A percentile compares a stretch with the other conserved stretches of the same genome.
Conservation (phyloP, 257 asterid genomes). For the Fraxinus americana region DNA sequence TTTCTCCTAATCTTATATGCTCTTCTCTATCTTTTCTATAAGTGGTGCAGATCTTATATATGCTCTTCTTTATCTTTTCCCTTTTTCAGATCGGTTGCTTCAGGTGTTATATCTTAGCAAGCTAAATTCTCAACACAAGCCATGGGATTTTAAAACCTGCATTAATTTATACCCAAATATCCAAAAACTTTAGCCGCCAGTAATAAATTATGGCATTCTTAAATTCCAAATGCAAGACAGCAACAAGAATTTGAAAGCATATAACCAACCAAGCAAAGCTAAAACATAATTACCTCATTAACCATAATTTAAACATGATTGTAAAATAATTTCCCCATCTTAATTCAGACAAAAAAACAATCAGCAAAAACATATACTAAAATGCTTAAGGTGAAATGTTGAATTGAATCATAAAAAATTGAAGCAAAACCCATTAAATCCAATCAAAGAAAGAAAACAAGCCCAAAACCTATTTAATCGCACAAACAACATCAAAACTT, state of each 20-base stretch:
- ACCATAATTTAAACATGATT: not conserved
- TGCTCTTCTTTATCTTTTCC: not conserved
- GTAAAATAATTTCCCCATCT: not conserved
- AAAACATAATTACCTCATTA: constrained; percentile 7
- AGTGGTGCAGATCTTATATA: not conserved
- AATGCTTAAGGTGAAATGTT: constrained; percentile 13
- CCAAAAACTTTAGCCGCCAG: not conserved
- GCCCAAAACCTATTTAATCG: constrained; percentile 15
- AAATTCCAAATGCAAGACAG: constrained; percentile 5
- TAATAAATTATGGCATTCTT: constrained; percentile 10
- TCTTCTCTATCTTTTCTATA: not conserved
- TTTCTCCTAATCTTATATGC: not conserved
- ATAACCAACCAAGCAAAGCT: constrained; percentile 28
- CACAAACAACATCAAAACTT: constrained; percentile 28
- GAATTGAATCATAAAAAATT: constrained; percentile 18
- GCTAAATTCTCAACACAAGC: not conserved
- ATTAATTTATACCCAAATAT: not conserved
- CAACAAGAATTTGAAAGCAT: not conserved
- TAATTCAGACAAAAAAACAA: constrained; percentile 11
- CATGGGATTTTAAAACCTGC: not conserved
- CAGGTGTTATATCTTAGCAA: constrained; percentile 1
- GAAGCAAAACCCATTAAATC: constrained; percentile 14
- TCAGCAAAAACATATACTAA: not conserved
- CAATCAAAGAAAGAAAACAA: constrained; percentile 14
- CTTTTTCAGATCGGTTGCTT: not conserved